Conservation (phyloP, 441 rosid genomes). For the Pelargonium cotyledonis region DNA sequence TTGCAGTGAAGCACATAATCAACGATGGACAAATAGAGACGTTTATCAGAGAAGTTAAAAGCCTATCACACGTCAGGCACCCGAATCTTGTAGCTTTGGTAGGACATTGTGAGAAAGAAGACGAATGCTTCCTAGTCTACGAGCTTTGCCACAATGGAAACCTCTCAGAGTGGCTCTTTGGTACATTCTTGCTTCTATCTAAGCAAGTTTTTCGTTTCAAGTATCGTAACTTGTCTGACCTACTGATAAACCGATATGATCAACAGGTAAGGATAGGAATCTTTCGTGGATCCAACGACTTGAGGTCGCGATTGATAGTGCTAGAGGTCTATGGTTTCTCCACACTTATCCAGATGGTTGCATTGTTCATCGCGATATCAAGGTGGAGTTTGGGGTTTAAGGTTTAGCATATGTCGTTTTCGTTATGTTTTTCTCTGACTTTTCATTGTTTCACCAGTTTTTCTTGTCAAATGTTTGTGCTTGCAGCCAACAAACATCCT, state of each 20-base stretch:
- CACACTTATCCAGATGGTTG: slow-evolving; percentile 54
- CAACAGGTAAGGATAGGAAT: slow-evolving; percentile 36
- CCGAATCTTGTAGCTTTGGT: slow-evolving; percentile 52
- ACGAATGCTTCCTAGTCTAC: slow-evolving; percentile 49
- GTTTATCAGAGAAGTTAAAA: slow-evolving; percentile 45
- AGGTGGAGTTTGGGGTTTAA: slow-evolving; percentile 25
- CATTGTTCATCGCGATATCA: slow-evolving; percentile 55
- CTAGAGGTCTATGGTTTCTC: slow-evolving; percentile 54
- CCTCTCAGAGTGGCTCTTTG: slow-evolving; percentile 53
- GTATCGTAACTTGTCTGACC: background rate
- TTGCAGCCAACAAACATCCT: slow-evolving; percentile 62
- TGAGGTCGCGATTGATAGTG: slow-evolving; percentile 44
- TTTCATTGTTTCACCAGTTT: background rate
- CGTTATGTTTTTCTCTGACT: background rate
- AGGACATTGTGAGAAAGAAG: slow-evolving; percentile 42
- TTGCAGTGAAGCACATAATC: slow-evolving; percentile 54
- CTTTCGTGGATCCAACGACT: slow-evolving; percentile 60
- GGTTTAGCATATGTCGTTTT: background rate
- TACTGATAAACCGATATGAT: background rate
- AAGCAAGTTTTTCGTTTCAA: background rate
- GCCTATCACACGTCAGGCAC: slow-evolving; percentile 52
- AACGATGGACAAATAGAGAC: slow-evolving; percentile 44
- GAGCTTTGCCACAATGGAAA: slow-evolving; percentile 53
- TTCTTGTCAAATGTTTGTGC: background rate
- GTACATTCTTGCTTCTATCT: slow-evolving; percentile 21